These are phyloP conservation scores for Asterella californica DNA, from an alignment of 225 moss, liverwort and hornwort genomes.

Conservation along the genomic window DNA sequence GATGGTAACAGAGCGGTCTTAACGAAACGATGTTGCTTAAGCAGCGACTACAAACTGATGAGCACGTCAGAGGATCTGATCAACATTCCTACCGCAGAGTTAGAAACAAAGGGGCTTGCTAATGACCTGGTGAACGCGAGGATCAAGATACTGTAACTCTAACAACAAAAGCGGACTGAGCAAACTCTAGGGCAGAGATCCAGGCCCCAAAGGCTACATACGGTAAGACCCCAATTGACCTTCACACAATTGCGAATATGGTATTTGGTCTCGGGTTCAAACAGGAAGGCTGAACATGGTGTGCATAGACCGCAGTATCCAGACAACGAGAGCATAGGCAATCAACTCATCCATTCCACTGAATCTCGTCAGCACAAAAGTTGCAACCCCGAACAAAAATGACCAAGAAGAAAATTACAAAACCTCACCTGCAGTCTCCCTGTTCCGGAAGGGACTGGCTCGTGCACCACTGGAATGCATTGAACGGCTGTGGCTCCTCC, in stretches of 20 bases:
- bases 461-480: slow-evolving; percentile 73
- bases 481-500: slow-evolving; percentile 76
- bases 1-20: not conserved
- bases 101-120: not conserved
- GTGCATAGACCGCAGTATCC: not conserved
- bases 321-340: not conserved
- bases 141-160: not conserved
- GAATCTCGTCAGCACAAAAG: not conserved
- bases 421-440: slow-evolving; percentile 66
- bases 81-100: no score
- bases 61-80: not conserved
- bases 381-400: not conserved
- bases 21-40: not conserved
- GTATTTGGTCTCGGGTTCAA: not conserved
- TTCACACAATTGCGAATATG: not conserved
- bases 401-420: no score
- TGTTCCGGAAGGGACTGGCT: slow-evolving; percentile 60
- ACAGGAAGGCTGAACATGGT: not conserved
- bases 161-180: not conserved
- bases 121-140: not conserved
- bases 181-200: not conserved
- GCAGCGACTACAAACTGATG: not conserved
- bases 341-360: not conserved
- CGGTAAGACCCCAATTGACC: not conserved
- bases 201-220: not conserved